Base-by-base conservation (phyloP, 2,329 filamentous ascomycete genomes). In the Gremmenia infestans region DNA sequence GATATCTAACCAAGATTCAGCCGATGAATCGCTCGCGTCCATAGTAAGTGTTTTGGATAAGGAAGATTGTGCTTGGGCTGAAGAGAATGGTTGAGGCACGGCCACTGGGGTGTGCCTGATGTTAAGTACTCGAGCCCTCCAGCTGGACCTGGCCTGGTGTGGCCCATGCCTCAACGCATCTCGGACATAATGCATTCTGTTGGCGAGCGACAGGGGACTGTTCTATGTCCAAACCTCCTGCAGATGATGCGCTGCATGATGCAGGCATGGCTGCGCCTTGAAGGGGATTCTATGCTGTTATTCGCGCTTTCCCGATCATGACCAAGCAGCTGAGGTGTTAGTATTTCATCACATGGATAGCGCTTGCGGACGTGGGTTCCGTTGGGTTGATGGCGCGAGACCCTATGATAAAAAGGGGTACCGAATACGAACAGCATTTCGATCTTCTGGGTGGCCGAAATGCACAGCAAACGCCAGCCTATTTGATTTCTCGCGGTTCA, bases 391-490 rank as follows among this genome's bases (percentile, higher is more conserved):
- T 25, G 23, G 3, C 23, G 23, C 23, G 23, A 25, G 23, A 25
- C 23, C 23, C n/a, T n/a, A 25, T 3, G 23, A 25, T 25, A 25
- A 3, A 3, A 25, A 25, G n/a, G 23, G 3, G 5, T 25, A 25
- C 23, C 23, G 23, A 25, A 25, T 25, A 25, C 23, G 23, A 25
- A 5, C 9, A 46, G 50, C 50, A 55, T 50, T 50, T 50, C 53
- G 47, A 50, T 50, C 53, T 47, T 50, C 53, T 45, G 46, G 46
- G 53, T 19, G 47, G 47, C 47, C 53, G 53, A 55, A 55, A 55
- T 55, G 47, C 47, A 55, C 48, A 50, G 35, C 52, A 23, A 50
- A 28, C 5, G 52, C 45, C 28, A 9, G 52, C 37, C 46, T 48
- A 46, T 50, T 54, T 35, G 46, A 22, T 50, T 43, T 43, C 46